phyloP scores from a whole-genome alignment of 192 early-diverging fungal genomes.

The Entophlyctis luteolus region DNA sequence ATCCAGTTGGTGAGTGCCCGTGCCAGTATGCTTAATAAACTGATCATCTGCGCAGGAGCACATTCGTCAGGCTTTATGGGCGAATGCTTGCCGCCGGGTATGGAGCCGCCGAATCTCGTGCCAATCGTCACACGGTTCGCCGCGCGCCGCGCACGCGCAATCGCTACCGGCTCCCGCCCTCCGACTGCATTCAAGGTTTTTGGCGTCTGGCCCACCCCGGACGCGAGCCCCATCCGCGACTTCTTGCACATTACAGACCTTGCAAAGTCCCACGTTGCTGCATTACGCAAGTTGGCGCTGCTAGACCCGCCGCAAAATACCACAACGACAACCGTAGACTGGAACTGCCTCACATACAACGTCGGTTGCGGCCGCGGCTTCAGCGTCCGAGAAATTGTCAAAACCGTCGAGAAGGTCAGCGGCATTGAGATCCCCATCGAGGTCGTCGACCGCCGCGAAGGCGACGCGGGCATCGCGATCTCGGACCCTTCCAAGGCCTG shows the following conservation, averaged over 20 bases:
- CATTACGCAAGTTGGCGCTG: constrained; percentile 42
- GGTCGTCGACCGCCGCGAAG: constrained; percentile 59
- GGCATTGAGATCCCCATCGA: constrained; percentile 60
- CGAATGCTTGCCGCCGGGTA: constrained; percentile 73
- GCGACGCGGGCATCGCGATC: constrained; percentile 76
- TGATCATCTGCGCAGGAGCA: constrained; percentile 44
- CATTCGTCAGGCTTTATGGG: constrained; percentile 79
- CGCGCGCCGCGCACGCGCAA: constrained; percentile 1
- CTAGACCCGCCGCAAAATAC: too few species aligned
- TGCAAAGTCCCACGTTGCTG: constrained; percentile 73
- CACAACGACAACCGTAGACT: background rate
- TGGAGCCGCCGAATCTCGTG: constrained; percentile 75
- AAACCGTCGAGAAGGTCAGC: constrained; percentile 64
- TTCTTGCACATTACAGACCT: constrained; percentile 87
- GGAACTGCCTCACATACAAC: constrained; percentile 71
- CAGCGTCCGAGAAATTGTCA: constrained; percentile 77
- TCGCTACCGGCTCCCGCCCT: background rate
- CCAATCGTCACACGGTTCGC: constrained; percentile 65
- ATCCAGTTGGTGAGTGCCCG: constrained; percentile 66
- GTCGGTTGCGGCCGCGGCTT: constrained; percentile 76
- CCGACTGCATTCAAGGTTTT: constrained; percentile 47
- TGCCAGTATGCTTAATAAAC: too few species aligned
- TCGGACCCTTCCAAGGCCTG: constrained; percentile 67
- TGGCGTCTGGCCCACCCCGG: constrained; percentile 76
- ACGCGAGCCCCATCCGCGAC: constrained; percentile 78